Percentiles rank a stretch among this genome's conserved stretches.
These are phyloP conservation scores for Chionographis japonica DNA, from an alignment of 106 monocot genomes.

Conservation along the genomic window DNA sequence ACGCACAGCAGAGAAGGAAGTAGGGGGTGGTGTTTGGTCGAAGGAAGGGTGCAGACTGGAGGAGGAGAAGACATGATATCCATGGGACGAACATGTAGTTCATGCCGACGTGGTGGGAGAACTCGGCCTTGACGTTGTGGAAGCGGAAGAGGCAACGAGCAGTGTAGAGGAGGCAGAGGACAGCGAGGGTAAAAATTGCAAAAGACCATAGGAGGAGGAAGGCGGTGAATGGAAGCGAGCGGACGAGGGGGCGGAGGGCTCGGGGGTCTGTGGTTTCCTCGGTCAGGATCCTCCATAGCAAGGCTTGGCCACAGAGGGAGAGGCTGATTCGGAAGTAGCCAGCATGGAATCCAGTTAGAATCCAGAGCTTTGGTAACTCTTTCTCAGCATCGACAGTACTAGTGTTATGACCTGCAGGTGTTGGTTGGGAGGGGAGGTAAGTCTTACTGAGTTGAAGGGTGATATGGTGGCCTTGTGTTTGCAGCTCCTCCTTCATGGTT, in stretches of 20 bases:
- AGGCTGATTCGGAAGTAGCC: constrained; percentile 61
- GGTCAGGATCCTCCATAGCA: constrained; percentile 49
- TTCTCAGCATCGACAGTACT: too few relatives aligned
- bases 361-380: neutral
- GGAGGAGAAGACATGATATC: constrained; percentile 46
- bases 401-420: too few relatives aligned
- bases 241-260: constrained; percentile 5
- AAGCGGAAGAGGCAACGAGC: constrained; percentile 35
- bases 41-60: constrained; percentile 37
- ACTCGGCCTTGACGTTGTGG: constrained; percentile 29
- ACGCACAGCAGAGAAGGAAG: constrained; percentile 26
- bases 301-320: constrained; percentile 35
- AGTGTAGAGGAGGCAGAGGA: constrained; percentile 35
- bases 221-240: constrained; percentile 29
- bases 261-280: constrained; percentile 10
- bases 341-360: constrained; percentile 41
- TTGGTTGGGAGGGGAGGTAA: too few relatives aligned
- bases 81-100: constrained; percentile 58
- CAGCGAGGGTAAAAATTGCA: constrained; percentile 22
- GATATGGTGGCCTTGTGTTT: too few relatives aligned
- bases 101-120: constrained; percentile 48
- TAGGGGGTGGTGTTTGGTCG: constrained; percentile 5
- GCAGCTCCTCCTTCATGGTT: too few relatives aligned
- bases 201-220: constrained; percentile 45
- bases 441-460: too few relatives aligned